Conservation (phyloP, 148 eudicot genomes). For the Rhododendron kiyosumense region DNA sequence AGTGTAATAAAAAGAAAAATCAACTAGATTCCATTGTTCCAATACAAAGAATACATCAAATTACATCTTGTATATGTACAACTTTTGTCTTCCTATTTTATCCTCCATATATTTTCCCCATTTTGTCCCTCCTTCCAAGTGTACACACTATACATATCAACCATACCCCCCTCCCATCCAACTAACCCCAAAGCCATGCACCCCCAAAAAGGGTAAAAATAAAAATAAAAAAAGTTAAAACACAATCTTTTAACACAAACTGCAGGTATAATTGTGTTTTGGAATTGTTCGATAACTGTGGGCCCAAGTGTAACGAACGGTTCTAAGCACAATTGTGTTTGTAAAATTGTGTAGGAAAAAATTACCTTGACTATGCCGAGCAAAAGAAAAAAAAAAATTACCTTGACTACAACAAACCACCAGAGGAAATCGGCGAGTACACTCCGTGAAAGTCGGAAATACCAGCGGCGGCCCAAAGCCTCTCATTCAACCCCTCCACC, state of each 20-base stretch:
- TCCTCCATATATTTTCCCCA: not conserved
- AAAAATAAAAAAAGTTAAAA: not conserved
- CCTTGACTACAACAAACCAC: constrained; percentile 18
- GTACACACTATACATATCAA: not conserved
- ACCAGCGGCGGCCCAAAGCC: constrained; percentile 46
- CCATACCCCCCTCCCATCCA: not conserved
- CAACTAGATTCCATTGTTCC: not conserved
- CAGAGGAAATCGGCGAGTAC: constrained; percentile 35
- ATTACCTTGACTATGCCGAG: not conserved
- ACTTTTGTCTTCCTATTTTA: not conserved
- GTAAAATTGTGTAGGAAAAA: not conserved
- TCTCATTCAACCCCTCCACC: constrained; percentile 82
- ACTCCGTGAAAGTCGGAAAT: constrained; percentile 57
- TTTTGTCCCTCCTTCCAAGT: not conserved
- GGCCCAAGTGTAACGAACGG: not conserved
- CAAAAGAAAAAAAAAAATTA: too few relatives aligned
- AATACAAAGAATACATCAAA: too few relatives aligned
- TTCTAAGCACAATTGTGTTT: not conserved
- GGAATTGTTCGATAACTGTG: not conserved
- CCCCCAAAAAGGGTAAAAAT: not conserved
- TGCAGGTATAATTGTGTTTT: too few relatives aligned
- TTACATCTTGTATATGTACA: not conserved
- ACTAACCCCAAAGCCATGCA: too few relatives aligned
- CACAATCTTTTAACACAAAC: not conserved
- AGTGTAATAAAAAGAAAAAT: not conserved